Conservation (phyloP, 2,329 filamentous ascomycete genomes). For the Drechmeria coniospora region DNA sequence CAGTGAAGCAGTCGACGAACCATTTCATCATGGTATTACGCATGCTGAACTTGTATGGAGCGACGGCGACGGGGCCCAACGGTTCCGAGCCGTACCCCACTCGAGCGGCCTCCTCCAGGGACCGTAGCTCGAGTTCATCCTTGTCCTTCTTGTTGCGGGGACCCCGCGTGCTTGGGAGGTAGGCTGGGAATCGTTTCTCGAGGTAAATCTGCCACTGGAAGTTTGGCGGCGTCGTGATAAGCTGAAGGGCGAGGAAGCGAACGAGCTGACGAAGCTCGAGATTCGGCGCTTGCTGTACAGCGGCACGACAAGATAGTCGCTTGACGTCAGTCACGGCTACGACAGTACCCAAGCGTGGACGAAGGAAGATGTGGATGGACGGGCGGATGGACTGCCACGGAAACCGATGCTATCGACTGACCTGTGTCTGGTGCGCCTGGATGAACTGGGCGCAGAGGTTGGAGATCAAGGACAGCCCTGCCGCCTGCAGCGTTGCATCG, state of each 20-base stretch:
- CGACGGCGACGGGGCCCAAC: too few relatives aligned
- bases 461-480: conserved; percentile 33
- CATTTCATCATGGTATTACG: conserved; percentile 30
- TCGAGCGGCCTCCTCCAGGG: conserved; percentile 10
- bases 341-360: too few relatives aligned
- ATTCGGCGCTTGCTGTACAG: conserved; percentile 18
- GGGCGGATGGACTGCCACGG: neutral
- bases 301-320: too few relatives aligned
- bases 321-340: too few relatives aligned
- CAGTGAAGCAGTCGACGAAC: conserved; percentile 34
- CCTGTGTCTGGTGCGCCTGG: conserved; percentile 29
- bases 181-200: conserved; percentile 36
- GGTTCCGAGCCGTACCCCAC: too few relatives aligned
- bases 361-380: conserved; percentile 1
- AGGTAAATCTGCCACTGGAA: conserved; percentile 42
- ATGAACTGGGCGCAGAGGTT: conserved; percentile 41
- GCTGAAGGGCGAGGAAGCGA: conserved; percentile 36
- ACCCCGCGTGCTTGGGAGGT: conserved; percentile 9
- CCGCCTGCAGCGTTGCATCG: conserved; percentile 36
- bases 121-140: conserved; percentile 14
- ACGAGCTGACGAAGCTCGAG: conserved; percentile 33
- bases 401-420: conserved; percentile 10
- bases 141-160: conserved; percentile 2
- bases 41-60: conserved; percentile 23
- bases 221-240: conserved; percentile 40